Base-by-base conservation (phyloP, 352 stramenopile species). In the Globisporangium camurandrum region DNA sequence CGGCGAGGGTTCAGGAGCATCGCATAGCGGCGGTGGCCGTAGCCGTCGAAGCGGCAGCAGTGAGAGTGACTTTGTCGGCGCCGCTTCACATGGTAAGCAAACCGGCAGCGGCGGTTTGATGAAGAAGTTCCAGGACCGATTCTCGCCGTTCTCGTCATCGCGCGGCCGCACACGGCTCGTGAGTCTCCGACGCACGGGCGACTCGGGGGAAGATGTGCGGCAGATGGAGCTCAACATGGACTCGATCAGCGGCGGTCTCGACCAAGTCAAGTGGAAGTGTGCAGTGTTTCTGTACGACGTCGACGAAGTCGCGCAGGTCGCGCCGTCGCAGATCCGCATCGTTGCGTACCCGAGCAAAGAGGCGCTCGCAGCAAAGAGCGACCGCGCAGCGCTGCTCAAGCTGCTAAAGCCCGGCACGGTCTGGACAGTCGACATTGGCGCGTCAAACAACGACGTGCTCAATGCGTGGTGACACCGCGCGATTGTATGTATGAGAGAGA, bases 241-340 rank as follows among this genome's bases (percentile, higher is more conserved):
- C 41, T 66, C 69, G 26, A 93, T 93, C 61, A 90, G 62, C 49
- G 82, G 82, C 34, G 82, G 82, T 8, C 66, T 93, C 20, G 82
- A 93, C 56, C 72, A 93, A 64, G 75, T 90, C 28, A 93, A 93
- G 57, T 93, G 82, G 82, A 86, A 87, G 45, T 93, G 82, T 34
- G 82, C 82, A 10, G 64, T 85, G 41, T 93, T 88, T 49, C 42
- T 93, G 36, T 93, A 89, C 50, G 82, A 93, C 37, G 66, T 83
- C 11, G 82, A 93, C 24, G 82, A 90, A 56, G 82, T 93, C 16
- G 58, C 82, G 1, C 75, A 86, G 27, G 66, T 90, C 5, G 82
- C 82, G 4, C 82, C 82, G 30, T 81, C 82, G 1, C 82, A 93
- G 59, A 93, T 90, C 59, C 69, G 67, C n/a, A 78, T 93, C 39